Conservation (phyloP, 495 filamentous ascomycete species). For the Zalerion maritima region DNA sequence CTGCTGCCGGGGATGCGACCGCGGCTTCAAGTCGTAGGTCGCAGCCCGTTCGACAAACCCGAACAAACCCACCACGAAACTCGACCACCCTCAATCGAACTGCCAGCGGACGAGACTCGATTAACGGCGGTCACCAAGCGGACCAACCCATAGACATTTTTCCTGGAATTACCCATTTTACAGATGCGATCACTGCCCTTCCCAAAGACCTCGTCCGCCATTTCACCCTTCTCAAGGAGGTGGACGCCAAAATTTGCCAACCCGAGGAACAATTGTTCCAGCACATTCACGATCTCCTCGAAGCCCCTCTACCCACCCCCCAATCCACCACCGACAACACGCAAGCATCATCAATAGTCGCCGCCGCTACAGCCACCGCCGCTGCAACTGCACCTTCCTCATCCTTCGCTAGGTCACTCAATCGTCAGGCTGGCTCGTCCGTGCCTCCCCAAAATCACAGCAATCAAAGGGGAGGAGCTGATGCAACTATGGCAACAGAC, state of each 20-base stretch:
- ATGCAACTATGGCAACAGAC: slow-evolving; percentile 19
- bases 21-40: slow-evolving; percentile 36
- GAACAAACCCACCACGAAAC: slow-evolving; percentile 36
- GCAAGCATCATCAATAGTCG: slow-evolving; percentile 6
- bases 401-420: slow-evolving; percentile 28
- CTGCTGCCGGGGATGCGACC: slow-evolving; percentile 22
- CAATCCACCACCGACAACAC: slow-evolving; percentile 2
- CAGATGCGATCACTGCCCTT: slow-evolving; percentile 81
- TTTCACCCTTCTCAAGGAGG: slow-evolving; percentile 88
- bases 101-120: slow-evolving; percentile 22
- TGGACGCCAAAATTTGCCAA: slow-evolving; percentile 82
- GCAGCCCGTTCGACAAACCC: slow-evolving; percentile 45
- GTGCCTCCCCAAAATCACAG: no score
- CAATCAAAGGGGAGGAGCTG: slow-evolving; percentile 13
- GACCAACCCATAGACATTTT: slow-evolving; percentile 53
- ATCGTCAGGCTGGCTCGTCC: slow-evolving; percentile 25
- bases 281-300: slow-evolving; percentile 51
- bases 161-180: slow-evolving; percentile 86
- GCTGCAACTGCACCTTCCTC: slow-evolving; percentile 25
- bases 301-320: slow-evolving; percentile 36
- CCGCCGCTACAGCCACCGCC: slow-evolving; percentile 22
- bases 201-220: slow-evolving; percentile 90
- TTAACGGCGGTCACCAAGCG: slow-evolving; percentile 24
- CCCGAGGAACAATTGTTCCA: slow-evolving; percentile 57
- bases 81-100: slow-evolving; percentile 27